Conservation (phyloP, 495 filamentous ascomycete species). For the Filosporella fistucella region DNA sequence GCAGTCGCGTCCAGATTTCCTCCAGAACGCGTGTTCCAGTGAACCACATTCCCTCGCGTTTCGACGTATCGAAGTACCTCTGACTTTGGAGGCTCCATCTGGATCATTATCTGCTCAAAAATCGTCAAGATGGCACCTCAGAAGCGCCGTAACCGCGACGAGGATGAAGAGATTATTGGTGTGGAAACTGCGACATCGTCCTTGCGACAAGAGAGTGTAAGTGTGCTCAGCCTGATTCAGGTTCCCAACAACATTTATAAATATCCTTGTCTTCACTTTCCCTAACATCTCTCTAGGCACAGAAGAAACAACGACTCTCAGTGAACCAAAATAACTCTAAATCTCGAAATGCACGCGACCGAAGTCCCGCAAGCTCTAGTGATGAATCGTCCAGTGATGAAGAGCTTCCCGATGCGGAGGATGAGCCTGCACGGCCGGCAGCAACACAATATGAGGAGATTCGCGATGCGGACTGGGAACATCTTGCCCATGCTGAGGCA, state of each 20-base stretch:
- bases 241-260: slow-evolving; percentile 6
- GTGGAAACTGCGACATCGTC: slow-evolving; percentile 38
- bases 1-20: too few species aligned
- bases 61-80: too few species aligned
- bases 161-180: slow-evolving; percentile 43
- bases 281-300: slow-evolving; percentile 22
- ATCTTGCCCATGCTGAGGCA: slow-evolving; percentile 48
- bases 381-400: slow-evolving; percentile 6
- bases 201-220: slow-evolving; percentile 40
- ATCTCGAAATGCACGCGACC: slow-evolving; percentile 20
- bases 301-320: slow-evolving; percentile 42
- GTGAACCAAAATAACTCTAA: slow-evolving; percentile 21
- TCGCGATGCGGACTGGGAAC: slow-evolving; percentile 46
- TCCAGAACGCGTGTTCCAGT: too few species aligned
- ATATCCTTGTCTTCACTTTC: slow-evolving; percentile 23
- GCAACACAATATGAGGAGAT: slow-evolving; percentile 43
- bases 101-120: too few species aligned
- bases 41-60: too few species aligned
- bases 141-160: slow-evolving; percentile 24
- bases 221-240: slow-evolving; percentile 12
- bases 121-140: slow-evolving; percentile 20
- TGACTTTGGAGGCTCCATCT: too few species aligned
- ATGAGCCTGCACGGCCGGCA: background rate
- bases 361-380: slow-evolving; percentile 19
- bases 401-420: slow-evolving; percentile 1